Conservation (phyloP, 306 rosid species). For the Morella rubra region DNA sequence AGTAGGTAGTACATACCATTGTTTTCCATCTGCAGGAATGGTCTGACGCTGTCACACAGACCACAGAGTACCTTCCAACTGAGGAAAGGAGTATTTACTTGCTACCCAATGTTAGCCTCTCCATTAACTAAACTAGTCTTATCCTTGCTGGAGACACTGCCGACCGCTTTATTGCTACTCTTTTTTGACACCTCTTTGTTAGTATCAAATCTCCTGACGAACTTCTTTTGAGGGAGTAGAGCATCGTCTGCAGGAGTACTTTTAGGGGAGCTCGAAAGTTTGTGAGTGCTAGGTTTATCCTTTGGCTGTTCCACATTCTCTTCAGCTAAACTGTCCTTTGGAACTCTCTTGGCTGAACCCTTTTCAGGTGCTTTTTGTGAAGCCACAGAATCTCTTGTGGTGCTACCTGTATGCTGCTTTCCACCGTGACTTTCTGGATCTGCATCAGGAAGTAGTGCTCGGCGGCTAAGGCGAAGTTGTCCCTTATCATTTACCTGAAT, state of each 20-base stretch:
- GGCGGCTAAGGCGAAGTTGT: slow-evolving; percentile 90
- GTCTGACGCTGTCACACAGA: slow-evolving; percentile 28
- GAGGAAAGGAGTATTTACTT: slow-evolving; percentile 9
- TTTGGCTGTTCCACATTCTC: slow-evolving; percentile 39
- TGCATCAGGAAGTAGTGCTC: slow-evolving; percentile 77
- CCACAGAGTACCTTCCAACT: slow-evolving; percentile 16
- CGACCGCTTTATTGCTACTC: slow-evolving; percentile 37
- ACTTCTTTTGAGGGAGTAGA: slow-evolving; percentile 56
- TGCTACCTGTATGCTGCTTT: slow-evolving; percentile 40
- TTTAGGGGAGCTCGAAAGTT: slow-evolving; percentile 39
- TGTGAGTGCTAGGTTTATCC: slow-evolving; percentile 36
- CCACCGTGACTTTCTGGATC: slow-evolving; percentile 44
- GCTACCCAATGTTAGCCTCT: slow-evolving; percentile 53
- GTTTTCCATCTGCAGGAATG: slow-evolving; percentile 20
- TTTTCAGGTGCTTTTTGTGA: slow-evolving; percentile 26
- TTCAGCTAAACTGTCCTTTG: slow-evolving; percentile 33
- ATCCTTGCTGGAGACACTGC: slow-evolving; percentile 44
- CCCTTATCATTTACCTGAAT: slow-evolving; percentile 88
- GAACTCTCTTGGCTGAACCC: slow-evolving; percentile 27
- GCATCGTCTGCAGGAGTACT: slow-evolving; percentile 44
- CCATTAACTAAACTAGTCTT: slow-evolving; percentile 64
- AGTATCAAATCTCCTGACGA: slow-evolving; percentile 47
- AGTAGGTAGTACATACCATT: slow-evolving; percentile 49
- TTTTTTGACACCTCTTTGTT: slow-evolving; percentile 55
- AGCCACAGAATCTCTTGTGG: slow-evolving; percentile 28